Conservation (phyloP, 1,284 basidiomycete species). For the Bjerkandera adusta region DNA sequence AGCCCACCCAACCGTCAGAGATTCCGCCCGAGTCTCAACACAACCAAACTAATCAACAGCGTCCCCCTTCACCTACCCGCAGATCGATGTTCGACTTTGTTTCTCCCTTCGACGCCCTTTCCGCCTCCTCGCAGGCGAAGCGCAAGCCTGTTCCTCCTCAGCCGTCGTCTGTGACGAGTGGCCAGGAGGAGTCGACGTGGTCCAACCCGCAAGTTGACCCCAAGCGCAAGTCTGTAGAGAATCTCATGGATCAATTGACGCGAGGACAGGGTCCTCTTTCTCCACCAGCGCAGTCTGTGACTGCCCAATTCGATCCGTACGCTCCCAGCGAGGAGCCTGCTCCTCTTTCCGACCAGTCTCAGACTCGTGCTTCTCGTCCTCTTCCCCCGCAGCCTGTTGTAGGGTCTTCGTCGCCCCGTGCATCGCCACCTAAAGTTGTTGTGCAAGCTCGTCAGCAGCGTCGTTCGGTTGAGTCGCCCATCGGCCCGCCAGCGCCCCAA, state of each 20-base stretch:
- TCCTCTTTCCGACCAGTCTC: constrained; percentile 42
- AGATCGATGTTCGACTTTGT: constrained; percentile 82
- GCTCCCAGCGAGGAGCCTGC: constrained; percentile 43
- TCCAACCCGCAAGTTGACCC: constrained; percentile 55
- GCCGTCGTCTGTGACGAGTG: constrained; percentile 39
- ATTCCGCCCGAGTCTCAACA: constrained; percentile 19
- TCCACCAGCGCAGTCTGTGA: constrained; percentile 33
- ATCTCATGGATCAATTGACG: constrained; percentile 69
- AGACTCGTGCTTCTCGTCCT: constrained; percentile 43
- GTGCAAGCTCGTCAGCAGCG: constrained; percentile 28
- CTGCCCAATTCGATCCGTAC: constrained; percentile 41
- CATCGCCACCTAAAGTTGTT: constrained; percentile 58
- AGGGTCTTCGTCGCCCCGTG: constrained; percentile 47
- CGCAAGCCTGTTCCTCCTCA: constrained; percentile 56
- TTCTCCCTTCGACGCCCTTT: constrained; percentile 77
- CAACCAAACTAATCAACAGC: constrained; percentile 34
- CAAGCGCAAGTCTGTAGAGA: constrained; percentile 77
- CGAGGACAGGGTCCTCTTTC: constrained; percentile 44
- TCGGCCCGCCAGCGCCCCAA: constrained; percentile 43
- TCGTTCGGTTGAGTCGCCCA: constrained; percentile 32
- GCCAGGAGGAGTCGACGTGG: constrained; percentile 51
- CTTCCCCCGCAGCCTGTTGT: constrained; percentile 52
- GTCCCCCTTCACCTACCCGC: constrained; percentile 62
- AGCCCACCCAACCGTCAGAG: constrained; percentile 13
- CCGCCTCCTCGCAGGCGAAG: constrained; percentile 46